Evolutionary conservation across 2,329 filamentous ascomycete species (phyloP).

Genomic region (Fusarium sulawesiense): DNA sequence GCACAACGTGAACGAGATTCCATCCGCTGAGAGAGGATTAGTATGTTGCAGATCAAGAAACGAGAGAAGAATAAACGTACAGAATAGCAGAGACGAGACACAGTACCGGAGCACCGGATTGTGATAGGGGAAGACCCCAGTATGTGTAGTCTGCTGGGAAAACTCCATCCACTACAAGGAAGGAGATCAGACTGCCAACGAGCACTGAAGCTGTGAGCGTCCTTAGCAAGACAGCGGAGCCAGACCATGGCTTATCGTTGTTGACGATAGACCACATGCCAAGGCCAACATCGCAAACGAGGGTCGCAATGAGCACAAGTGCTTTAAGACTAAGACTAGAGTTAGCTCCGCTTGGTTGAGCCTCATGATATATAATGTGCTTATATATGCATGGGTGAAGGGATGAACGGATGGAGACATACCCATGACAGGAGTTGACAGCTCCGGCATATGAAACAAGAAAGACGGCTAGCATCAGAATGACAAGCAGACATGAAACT

Average conservation of each 20-base stretch:
- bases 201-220: constrained; percentile 49
- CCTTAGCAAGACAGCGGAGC: constrained; percentile 49
- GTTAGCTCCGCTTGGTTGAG: neutral
- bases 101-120: constrained; percentile 50
- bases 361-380: neutral
- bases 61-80: constrained; percentile 37
- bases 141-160: constrained; percentile 53
- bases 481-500: constrained; percentile 47
- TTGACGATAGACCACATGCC: constrained; percentile 51
- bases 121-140: constrained; percentile 50
- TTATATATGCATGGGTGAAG: neutral
- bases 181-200: constrained; percentile 52
- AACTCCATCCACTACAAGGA: constrained; percentile 50
- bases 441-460: constrained; percentile 44
- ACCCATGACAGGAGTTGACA: constrained; percentile 38
- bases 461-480: constrained; percentile 50
- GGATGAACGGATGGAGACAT: constrained; percentile 8
- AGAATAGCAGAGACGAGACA: constrained; percentile 53
- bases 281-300: constrained; percentile 51
- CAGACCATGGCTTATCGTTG: constrained; percentile 48
- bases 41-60: neutral
- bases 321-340: constrained; percentile 40
- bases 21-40: constrained; percentile 36
- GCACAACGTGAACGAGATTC: constrained; percentile 39
- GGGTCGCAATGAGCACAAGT: constrained; percentile 48